Percentiles rank a stretch among this genome's conserved stretches.
Conservation (phyloP, 2,329 filamentous ascomycete genomes). For the Sclerotinia trifoliorum region DNA sequence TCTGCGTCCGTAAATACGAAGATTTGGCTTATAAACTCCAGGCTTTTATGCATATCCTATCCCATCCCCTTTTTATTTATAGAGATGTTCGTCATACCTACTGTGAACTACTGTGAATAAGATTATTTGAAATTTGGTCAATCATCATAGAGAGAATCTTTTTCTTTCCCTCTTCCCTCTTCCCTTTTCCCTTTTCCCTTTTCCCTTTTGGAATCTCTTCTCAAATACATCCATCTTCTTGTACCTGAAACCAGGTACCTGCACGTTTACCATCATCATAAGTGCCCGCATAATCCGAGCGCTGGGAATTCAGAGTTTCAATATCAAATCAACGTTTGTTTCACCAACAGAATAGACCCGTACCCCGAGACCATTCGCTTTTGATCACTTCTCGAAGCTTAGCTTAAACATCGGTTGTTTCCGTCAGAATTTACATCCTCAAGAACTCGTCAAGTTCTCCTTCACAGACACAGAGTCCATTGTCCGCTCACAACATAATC, state of each 20-base stretch:
- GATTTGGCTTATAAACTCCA: not conserved
- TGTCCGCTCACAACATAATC: not conserved
- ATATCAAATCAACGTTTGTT: not conserved
- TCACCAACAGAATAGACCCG: conserved; percentile 8
- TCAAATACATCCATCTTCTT: too few species aligned
- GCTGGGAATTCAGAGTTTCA: not conserved
- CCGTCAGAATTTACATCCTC: not conserved
- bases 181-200: not conserved
- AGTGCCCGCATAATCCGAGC: not conserved
- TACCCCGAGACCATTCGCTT: not conserved
- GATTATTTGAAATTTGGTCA: too few species aligned
- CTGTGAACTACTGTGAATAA: not conserved
- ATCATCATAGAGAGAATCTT: not conserved
- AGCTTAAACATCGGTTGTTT: not conserved
- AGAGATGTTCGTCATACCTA: not conserved
- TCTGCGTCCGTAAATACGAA: not conserved
- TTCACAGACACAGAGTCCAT: too few species aligned
- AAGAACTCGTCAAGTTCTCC: too few species aligned
- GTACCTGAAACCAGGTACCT: not conserved
- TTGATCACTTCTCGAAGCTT: not conserved
- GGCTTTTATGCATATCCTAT: not conserved
- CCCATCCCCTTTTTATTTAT: not conserved
- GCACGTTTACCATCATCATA: not conserved
- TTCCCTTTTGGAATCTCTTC: not conserved
- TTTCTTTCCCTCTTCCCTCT: not conserved